Base-by-base conservation (phyloP, 352 stramenopile species). In the Elongisporangium prolatum region DNA sequence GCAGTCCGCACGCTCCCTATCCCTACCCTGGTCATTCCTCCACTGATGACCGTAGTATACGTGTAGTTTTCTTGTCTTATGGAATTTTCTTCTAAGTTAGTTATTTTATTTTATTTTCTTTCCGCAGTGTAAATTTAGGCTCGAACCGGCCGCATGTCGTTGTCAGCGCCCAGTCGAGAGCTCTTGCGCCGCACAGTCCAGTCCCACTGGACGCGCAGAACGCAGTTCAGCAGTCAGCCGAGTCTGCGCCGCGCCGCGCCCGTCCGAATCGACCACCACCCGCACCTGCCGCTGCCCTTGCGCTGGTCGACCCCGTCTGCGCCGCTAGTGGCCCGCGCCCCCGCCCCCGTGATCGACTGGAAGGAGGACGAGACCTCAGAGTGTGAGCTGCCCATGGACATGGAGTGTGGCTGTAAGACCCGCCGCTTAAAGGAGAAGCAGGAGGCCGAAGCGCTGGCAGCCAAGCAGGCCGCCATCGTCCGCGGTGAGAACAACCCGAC, bases 331-430 rank as follows among this genome's bases (percentile, higher is more conserved):
- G 28, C 28, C 28, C 28, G 28, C 28, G 4, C 28, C 28, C 28
- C 28, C 28, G 28, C 28, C 28, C 28, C 28, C 28, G 28, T 40
- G 28, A 40, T 40, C 28, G 28, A 40, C 28, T 40, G 28, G 28
- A 40, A 40, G 24, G 38, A 25, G 34, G 54, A 56, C 16, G 61
- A 67, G 14, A 28, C 25, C 28, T 64, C 49, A 13, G 63, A 75
- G 68, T 80, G 68, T 56, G 40, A 71, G n/a, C 55, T 80, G 54
- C 71, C 70, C 17, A 75, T 77, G 68, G 68, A 80, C 48, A 80
- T 80, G 68, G 66, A 80, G 56, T 80, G 74, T 47, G 71, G 67
- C 38, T 83, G 73, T 61, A 79, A 80, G 65, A 80, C 59, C 17
- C 65, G 65, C 48, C 71, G 65, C 9, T 47, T 76, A 48, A 76